These are phyloP conservation scores for Komagataella pastoris DNA, from an alignment of 805 yeast species.

Conservation along the genomic window DNA sequence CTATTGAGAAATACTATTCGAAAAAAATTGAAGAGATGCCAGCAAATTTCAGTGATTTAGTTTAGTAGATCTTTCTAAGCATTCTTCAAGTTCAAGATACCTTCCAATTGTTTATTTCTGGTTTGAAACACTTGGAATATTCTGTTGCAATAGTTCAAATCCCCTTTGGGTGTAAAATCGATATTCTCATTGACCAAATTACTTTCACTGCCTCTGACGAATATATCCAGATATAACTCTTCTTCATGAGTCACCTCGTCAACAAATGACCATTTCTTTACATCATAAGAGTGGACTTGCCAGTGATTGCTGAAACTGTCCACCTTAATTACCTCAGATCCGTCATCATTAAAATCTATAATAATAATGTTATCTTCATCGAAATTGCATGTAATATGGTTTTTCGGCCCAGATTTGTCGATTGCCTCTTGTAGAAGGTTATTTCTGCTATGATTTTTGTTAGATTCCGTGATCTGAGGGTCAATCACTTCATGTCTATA, in stretches of 20 bases:
- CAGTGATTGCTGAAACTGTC: constrained; percentile 5
- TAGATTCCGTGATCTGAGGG: background rate
- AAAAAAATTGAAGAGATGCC: constrained; percentile 94
- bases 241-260: background rate
- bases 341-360: constrained; percentile 4
- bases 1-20: constrained; percentile 80
- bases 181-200: constrained; percentile 8
- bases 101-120: constrained; percentile 9
- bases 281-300: constrained; percentile 7
- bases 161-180: constrained; percentile 10
- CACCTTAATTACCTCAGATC: background rate
- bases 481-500: background rate
- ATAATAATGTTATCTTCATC: constrained; percentile 3
- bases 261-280: constrained; percentile 3
- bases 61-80: background rate
- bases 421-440: background rate
- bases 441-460: background rate
- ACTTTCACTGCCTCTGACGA: constrained; percentile 10
- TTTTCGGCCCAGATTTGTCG: background rate
- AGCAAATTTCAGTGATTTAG: constrained; percentile 28
- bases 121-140: constrained; percentile 10
- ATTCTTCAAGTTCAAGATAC: constrained; percentile 1
- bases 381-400: background rate
- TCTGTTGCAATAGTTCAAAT: constrained; percentile 9
- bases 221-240: background rate